Evolutionary conservation across 2,329 filamentous ascomycete genomes (phyloP).

Genomic region (Xylaria arbuscula): DNA sequence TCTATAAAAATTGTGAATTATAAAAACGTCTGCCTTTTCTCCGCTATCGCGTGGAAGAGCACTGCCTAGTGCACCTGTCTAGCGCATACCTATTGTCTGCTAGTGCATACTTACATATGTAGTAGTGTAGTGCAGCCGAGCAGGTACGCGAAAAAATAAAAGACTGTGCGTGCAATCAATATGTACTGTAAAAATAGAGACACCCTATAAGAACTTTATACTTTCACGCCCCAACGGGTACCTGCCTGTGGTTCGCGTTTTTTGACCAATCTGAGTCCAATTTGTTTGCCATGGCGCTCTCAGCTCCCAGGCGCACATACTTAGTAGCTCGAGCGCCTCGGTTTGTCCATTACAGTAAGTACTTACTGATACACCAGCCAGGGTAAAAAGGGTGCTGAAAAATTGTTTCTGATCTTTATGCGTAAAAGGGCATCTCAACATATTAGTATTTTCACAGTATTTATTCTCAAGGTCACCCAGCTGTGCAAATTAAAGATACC

Average conservation of each 20-base stretch:
- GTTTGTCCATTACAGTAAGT: too few relatives aligned
- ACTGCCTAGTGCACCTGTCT: background rate
- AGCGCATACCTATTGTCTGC: background rate
- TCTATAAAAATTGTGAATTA: background rate
- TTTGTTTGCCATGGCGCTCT: background rate
- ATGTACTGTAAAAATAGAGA: background rate
- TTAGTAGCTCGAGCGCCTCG: background rate
- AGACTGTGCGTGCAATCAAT: background rate
- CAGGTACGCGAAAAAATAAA: background rate
- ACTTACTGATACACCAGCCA: too few relatives aligned
- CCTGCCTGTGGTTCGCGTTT: background rate
- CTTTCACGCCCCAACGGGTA: too few relatives aligned
- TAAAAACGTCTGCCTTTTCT: conserved; percentile 32
- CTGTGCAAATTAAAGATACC: background rate
- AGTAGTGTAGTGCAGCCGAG: conserved; percentile 6
- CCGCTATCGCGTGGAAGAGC: conserved; percentile 46
- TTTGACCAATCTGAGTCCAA: background rate
- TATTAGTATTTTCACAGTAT: conserved; percentile 2
- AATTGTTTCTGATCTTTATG: too few relatives aligned
- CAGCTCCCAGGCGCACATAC: background rate
- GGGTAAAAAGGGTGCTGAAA: conserved; percentile 14
- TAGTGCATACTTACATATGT: too few relatives aligned
- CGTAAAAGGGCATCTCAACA: too few relatives aligned
- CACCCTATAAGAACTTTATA: background rate
- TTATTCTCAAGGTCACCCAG: background rate